These are phyloP conservation scores for Kernera saxatilis DNA, from an alignment of 345 rosid genomes.

Conservation along the genomic window DNA sequence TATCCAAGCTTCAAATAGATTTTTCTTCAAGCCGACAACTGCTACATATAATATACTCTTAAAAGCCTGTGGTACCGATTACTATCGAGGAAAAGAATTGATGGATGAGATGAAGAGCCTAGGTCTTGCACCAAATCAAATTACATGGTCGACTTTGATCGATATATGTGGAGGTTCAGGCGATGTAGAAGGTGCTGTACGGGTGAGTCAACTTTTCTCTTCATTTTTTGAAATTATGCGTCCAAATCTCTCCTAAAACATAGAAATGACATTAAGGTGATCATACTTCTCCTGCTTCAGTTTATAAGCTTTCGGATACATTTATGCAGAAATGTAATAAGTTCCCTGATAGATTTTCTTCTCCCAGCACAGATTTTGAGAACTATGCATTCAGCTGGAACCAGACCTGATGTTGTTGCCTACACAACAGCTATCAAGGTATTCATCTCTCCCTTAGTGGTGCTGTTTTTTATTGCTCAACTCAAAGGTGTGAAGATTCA, in stretches of 20 bases:
- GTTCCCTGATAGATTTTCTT: slow-evolving; percentile 29
- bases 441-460: slow-evolving; percentile 12
- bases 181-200: slow-evolving; percentile 64
- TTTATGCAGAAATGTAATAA: background rate
- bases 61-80: slow-evolving; percentile 84
- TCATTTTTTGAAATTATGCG: background rate
- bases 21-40: slow-evolving; percentile 62
- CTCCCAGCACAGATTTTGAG: slow-evolving; percentile 70
- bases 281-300: background rate
- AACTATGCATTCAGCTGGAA: slow-evolving; percentile 59
- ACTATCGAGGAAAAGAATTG: slow-evolving; percentile 57
- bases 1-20: slow-evolving; percentile 39
- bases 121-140: slow-evolving; percentile 70
- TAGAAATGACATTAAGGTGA: background rate
- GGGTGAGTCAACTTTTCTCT: slow-evolving; percentile 40
- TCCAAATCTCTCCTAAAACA: background rate
- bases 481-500: slow-evolving; percentile 18
- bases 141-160: slow-evolving; percentile 88
- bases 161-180: slow-evolving; percentile 70
- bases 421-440: slow-evolving; percentile 96
- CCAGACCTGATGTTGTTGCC: slow-evolving; percentile 82
- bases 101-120: slow-evolving; percentile 74
- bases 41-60: slow-evolving; percentile 71
- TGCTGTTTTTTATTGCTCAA: background rate
- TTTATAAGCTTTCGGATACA: background rate